These are phyloP conservation scores for Chaetomiaceae sp. DNA, from an alignment of 2,329 filamentous ascomycete genomes.

Conservation along the genomic window DNA sequence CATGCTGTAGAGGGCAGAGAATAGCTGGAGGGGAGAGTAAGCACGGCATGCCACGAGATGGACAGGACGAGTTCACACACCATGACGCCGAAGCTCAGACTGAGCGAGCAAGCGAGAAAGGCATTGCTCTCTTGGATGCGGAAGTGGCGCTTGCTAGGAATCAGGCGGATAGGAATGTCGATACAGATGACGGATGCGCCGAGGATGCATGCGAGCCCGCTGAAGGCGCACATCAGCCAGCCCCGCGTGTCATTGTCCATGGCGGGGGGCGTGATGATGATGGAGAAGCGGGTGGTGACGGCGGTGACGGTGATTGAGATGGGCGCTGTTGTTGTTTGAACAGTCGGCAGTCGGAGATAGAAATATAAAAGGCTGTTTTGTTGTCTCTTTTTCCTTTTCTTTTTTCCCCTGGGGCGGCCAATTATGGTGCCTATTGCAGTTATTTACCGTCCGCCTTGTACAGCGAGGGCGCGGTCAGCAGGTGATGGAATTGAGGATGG, in stretches of 20 bases:
- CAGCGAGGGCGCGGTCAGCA: too few species aligned
- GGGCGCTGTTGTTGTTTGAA: neutral
- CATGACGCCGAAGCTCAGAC: constrained; percentile 94
- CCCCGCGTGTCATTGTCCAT: constrained; percentile 80
- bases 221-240: constrained; percentile 89
- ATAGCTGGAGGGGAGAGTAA: constrained; percentile 54
- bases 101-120: constrained; percentile 83
- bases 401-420: too few species aligned
- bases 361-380: too few species aligned
- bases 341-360: neutral
- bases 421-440: too few species aligned
- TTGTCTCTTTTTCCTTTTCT: too few species aligned
- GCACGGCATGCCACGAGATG: neutral
- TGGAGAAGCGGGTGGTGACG: constrained; percentile 37
- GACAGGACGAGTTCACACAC: constrained; percentile 45
- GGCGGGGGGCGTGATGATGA: constrained; percentile 20
- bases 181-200: constrained; percentile 84
- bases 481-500: neutral
- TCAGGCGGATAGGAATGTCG: constrained; percentile 67
- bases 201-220: constrained; percentile 65
- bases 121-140: constrained; percentile 82
- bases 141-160: constrained; percentile 73
- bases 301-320: constrained; percentile 30
- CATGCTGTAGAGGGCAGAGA: constrained; percentile 90
- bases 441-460: too few species aligned